A percentile compares a stretch with the other conserved stretches of the same genome.
Conservation (phyloP, 768 basidiomycete species). For the Russula foetens region DNA sequence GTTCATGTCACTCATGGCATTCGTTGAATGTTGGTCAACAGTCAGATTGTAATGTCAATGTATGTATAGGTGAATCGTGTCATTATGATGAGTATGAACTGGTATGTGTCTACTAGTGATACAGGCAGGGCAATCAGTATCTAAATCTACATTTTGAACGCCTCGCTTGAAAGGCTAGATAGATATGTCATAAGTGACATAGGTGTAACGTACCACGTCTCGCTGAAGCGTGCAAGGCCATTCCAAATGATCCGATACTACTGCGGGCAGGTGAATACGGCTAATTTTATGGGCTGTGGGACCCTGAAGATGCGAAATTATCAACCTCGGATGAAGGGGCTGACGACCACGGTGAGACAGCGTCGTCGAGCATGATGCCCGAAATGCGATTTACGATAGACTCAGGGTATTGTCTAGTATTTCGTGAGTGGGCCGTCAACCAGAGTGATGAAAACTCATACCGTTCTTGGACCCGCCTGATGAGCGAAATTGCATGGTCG, state of each 20-base stretch:
- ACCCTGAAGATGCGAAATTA: neutral
- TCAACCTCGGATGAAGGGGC: constrained; percentile 8
- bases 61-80: neutral
- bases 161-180: neutral
- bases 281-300: constrained; percentile 10
- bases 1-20: too few species aligned
- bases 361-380: constrained; percentile 70
- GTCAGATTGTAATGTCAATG: neutral
- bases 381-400: constrained; percentile 75
- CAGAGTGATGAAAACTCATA: constrained; percentile 26
- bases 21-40: neutral
- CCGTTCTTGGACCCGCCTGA: constrained; percentile 68
- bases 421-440: constrained; percentile 12
- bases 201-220: neutral
- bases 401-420: constrained; percentile 58
- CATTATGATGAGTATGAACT: neutral
- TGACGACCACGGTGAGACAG: constrained; percentile 38
- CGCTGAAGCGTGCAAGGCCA: neutral
- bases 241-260: neutral
- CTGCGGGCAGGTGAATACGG: neutral
- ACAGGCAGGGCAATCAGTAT: constrained; percentile 1
- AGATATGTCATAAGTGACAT: constrained; percentile 7
- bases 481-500: constrained; percentile 56
- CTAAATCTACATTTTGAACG: constrained; percentile 13
- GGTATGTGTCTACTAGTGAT: constrained; percentile 9